These are phyloP conservation scores for Thuidium tamariscinum DNA, from an alignment of 225 moss, liverwort and hornwort species.

Conservation along the genomic window DNA sequence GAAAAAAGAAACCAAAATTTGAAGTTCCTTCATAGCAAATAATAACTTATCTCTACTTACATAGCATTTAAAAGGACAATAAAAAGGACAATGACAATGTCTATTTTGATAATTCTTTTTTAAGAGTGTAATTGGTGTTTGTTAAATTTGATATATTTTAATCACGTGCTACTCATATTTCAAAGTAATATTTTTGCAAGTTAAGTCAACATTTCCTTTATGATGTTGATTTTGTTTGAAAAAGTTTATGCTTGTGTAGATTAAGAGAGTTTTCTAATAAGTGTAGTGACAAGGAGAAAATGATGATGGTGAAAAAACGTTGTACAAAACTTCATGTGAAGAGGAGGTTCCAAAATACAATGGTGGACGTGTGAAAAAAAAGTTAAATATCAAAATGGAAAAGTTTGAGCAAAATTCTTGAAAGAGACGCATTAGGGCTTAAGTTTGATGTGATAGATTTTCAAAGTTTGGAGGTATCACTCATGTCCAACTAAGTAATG, in stretches of 20 bases:
- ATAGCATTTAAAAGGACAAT: neutral
- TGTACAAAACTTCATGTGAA: neutral
- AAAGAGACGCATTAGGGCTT: neutral
- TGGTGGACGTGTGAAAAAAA: rapidly evolving
- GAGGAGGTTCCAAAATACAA: neutral
- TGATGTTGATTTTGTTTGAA: neutral
- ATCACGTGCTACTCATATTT: neutral
- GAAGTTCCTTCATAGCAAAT: neutral
- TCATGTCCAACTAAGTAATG: neutral
- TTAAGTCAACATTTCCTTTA: neutral
- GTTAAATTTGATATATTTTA: neutral
- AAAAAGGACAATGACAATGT: neutral
- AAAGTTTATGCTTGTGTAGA: rapidly evolving
- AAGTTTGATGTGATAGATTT: neutral
- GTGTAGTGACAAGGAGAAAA: too few species aligned
- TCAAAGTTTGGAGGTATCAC: neutral
- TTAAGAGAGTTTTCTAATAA: neutral
- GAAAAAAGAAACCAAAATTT: neutral
- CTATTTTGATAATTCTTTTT: neutral
- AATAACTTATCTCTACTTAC: too few species aligned
- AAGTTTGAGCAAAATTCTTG: neutral
- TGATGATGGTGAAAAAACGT: neutral
- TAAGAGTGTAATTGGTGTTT: neutral
- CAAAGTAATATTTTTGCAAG: neutral
- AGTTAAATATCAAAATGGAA: neutral